A percentile compares a stretch with the other conserved stretches of the same genome.
phyloP scores from a whole-genome alignment of 139 green algal species.

The Coelastrella sp. region DNA sequence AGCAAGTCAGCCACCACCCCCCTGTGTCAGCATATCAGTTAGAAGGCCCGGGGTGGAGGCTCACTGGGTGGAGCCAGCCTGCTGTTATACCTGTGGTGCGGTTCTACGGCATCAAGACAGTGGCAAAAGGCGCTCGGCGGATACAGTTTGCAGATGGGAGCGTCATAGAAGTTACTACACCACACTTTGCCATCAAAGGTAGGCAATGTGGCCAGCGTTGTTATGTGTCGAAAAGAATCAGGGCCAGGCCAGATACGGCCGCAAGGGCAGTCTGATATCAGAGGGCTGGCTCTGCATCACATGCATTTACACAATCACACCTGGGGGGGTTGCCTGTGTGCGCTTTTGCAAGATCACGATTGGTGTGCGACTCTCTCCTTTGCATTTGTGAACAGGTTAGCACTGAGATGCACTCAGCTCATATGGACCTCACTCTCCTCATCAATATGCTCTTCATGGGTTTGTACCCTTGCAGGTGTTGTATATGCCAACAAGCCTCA shows the following conservation, averaged over 20 bases:
- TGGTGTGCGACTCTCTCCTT: too few species aligned
- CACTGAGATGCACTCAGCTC: too few species aligned
- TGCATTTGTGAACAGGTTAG: too few species aligned
- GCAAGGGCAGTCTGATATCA: too few species aligned
- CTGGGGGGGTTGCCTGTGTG: too few species aligned
- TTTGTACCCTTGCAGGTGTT: background rate
- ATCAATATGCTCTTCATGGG: too few species aligned
- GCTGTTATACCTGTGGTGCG: slow-evolving; percentile 73
- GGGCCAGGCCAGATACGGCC: too few species aligned
- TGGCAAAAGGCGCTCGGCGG: slow-evolving; percentile 72
- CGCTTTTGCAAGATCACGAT: too few species aligned
- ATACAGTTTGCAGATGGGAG: slow-evolving; percentile 80
- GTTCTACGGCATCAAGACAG: slow-evolving; percentile 81
- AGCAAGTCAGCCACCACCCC: slow-evolving; percentile 85
- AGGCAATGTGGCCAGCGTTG: background rate
- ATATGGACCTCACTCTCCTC: too few species aligned
- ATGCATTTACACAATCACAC: too few species aligned
- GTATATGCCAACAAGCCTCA: slow-evolving; percentile 65
- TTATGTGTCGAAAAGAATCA: too few species aligned
- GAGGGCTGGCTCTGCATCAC: too few species aligned
- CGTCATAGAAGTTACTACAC: slow-evolving; percentile 1
- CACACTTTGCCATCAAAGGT: slow-evolving; percentile 45
- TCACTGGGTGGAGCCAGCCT: slow-evolving; percentile 80
- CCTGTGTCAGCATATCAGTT: slow-evolving; percentile 87
- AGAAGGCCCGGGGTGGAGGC: slow-evolving; percentile 77